Base-by-base conservation (phyloP, 2,329 filamentous ascomycete species). In the Cladosporium sphaerospermum region DNA sequence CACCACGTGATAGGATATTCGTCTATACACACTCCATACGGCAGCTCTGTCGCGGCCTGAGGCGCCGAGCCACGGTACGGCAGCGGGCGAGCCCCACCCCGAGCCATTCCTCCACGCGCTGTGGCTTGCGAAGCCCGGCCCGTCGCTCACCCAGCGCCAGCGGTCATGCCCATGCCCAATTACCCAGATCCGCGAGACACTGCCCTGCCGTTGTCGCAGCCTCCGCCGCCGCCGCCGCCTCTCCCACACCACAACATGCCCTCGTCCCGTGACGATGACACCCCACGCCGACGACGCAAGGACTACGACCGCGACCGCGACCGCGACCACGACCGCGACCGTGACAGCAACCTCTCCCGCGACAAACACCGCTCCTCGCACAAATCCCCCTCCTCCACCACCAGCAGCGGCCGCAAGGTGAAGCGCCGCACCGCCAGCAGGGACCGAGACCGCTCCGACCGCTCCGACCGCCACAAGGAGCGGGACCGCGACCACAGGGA, bases 241-340 rank as follows among this genome's bases (percentile, higher is more conserved):
- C 23, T 28, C 23, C 23, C 23, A 28, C 50, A 41, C 39, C 50
- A 52, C 14, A 53, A 2, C 43, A 53, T 53, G 50, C 41, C 50
- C 16, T 43, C 50, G 43, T 45, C 50, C 14, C 44, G 50, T 28
- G 50, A 53, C 44, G 50, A 60, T 52, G 62, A 62, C 54, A 57
- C 62, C 53, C 60, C 57, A 44, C 56, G 64, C 34, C 63, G 64
- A 39, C 64, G 64, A 19, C 62, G 62, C 28, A 62, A 64, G 51
- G 61, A 62, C n/a, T 51, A 49, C 46, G 67, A 70, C 47, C 60
- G 62, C 36, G 65, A 67, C 37, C 65, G 66, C 39, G 36, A n/a
- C 36, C 36, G 36, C 10, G 36, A 39, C 36, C 57, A 37, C 32
- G 48, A 51, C 32, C 46, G 37, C 19, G 51, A 62, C 57, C 48